Conservation (phyloP, 2,329 filamentous ascomycete genomes). For the Leptographium lundbergii region DNA sequence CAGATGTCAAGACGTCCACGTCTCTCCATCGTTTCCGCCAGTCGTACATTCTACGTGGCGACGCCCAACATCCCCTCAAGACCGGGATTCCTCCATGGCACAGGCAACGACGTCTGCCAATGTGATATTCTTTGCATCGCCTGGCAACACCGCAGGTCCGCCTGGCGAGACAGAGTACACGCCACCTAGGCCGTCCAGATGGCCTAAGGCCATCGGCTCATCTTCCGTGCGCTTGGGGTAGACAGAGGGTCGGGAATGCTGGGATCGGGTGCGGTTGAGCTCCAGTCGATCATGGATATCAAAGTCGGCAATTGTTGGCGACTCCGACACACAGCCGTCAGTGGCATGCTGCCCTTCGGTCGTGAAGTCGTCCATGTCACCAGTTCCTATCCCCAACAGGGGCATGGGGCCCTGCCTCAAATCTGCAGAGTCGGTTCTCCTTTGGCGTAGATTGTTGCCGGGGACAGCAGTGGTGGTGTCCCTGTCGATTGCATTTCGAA, state of each 20-base stretch:
- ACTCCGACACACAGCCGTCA: slow-evolving; percentile 56
- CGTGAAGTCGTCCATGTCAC: slow-evolving; percentile 35
- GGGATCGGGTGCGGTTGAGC: slow-evolving; percentile 52
- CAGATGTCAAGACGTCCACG: background rate
- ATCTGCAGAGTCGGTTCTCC: slow-evolving; percentile 44
- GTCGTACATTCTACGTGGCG: background rate
- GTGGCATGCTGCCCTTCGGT: slow-evolving; percentile 26
- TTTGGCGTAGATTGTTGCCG: slow-evolving; percentile 30
- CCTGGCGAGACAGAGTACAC: background rate
- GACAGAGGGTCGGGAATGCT: slow-evolving; percentile 25
- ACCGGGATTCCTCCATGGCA: background rate
- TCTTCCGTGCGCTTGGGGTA: slow-evolving; percentile 20
- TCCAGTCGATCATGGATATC: slow-evolving; percentile 79
- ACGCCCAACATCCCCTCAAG: background rate
- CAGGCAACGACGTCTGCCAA: slow-evolving; percentile 1
- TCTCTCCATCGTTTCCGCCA: background rate
- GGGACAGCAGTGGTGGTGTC: background rate
- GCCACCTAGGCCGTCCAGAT: background rate
- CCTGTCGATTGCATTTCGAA: background rate
- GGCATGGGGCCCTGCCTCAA: slow-evolving; percentile 47
- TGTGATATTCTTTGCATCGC: background rate
- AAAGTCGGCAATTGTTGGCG: slow-evolving; percentile 70
- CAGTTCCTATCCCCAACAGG: slow-evolving; percentile 66
- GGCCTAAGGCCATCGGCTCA: background rate
- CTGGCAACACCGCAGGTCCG: background rate